Percentiles rank a stretch among this genome's conserved stretches.
Evolutionary conservation across 495 filamentous ascomycete species (phyloP).

Genomic region (Thermochaetoides thermophila): DNA sequence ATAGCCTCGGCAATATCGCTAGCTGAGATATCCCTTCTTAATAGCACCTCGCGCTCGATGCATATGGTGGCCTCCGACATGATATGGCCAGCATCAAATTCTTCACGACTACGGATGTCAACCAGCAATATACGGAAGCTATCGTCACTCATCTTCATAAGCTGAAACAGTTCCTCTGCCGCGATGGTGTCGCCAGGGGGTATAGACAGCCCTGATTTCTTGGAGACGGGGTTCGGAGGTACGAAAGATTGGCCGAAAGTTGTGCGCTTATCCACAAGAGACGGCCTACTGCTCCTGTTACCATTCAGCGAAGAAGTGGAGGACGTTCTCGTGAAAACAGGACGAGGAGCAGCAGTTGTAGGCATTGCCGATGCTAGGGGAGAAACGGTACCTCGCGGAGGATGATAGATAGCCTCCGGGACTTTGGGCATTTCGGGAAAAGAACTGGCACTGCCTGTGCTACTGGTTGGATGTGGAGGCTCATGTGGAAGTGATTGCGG

Average conservation of each 20-base stretch:
- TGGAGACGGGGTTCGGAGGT: too few species aligned
- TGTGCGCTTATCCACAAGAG: too few species aligned
- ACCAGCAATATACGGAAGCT: conserved; percentile 59
- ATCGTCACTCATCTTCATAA: conserved; percentile 33
- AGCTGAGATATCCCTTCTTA: conserved; percentile 66
- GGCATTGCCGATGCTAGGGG: conserved; percentile 36
- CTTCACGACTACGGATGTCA: conserved; percentile 68
- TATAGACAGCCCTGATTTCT: too few species aligned
- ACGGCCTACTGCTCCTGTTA: conserved; percentile 5
- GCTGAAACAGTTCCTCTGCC: conserved; percentile 48
- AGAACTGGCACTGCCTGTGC: conserved; percentile 29
- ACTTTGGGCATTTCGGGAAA: conserved; percentile 51
- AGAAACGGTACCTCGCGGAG: conserved; percentile 41
- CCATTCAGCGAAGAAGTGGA: conserved; percentile 23
- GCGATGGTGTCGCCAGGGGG: conserved; percentile 48
- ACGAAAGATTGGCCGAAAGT: too few species aligned
- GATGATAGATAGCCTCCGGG: conserved; percentile 79
- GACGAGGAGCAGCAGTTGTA: conserved; percentile 32
- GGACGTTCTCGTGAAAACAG: conserved; percentile 33
- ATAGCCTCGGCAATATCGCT: conserved; percentile 72
- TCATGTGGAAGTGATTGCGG: conserved; percentile 28
- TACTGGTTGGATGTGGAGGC: conserved; percentile 41
- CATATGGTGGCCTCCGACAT: conserved; percentile 69
- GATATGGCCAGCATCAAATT: conserved; percentile 82
- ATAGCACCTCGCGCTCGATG: conserved; percentile 64